Evolutionary conservation across 495 filamentous ascomycete genomes (phyloP).

Genomic region (Neurospora sp.): DNA sequence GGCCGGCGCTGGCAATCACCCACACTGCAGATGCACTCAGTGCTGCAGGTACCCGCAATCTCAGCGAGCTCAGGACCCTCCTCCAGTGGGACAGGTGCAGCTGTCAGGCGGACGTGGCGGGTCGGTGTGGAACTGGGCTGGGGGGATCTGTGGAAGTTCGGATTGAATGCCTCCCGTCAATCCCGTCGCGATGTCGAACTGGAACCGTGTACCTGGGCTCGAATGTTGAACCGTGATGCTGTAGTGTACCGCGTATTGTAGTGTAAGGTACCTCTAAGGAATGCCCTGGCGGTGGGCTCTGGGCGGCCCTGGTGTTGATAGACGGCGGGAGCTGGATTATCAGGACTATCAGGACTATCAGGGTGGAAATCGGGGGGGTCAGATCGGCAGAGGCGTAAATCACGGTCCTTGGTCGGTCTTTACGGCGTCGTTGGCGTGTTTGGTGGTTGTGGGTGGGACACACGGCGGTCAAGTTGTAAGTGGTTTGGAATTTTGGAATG

Average conservation of each 20-base stretch:
- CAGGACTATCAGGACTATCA: neutral
- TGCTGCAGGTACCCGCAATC: neutral
- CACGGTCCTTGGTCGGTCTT: neutral
- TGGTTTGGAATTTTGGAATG: neutral
- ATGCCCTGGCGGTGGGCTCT: neutral
- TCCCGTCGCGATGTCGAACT: neutral
- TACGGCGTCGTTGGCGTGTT: neutral
- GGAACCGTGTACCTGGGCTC: neutral
- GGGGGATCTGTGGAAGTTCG: neutral
- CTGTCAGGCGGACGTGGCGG: neutral
- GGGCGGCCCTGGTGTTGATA: neutral
- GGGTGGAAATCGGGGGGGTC: neutral
- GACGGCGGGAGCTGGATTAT: neutral
- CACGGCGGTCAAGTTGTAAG: neutral
- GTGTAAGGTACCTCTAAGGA: neutral
- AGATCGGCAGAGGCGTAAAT: neutral
- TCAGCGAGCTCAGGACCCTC: neutral
- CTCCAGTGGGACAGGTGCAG: neutral
- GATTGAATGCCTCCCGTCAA: neutral
- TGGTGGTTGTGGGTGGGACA: neutral
- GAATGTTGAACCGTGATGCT: neutral
- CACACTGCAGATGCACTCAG: neutral
- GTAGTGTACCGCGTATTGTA: neutral
- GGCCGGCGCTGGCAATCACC: neutral
- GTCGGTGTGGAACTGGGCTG: neutral